phyloP scores from a whole-genome alignment of 2,329 filamentous ascomycete species.

The Coniochaeta sp. region DNA sequence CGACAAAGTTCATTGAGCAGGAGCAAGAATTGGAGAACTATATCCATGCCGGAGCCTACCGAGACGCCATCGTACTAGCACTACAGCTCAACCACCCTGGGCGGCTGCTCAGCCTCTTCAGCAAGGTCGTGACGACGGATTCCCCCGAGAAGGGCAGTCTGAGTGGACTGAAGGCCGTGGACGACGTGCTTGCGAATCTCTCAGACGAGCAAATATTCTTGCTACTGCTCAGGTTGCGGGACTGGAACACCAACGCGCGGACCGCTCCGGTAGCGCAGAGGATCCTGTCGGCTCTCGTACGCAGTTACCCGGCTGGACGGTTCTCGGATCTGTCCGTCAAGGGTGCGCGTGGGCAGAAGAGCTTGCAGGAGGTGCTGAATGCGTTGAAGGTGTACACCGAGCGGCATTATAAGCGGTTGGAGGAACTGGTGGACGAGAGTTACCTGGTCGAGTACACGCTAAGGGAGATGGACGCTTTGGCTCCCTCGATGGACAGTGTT shows the following conservation, averaged over 20 bases:
- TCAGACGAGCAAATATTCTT: slow-evolving; percentile 80
- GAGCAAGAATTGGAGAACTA: slow-evolving; percentile 93
- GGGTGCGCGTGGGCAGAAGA: slow-evolving; percentile 51
- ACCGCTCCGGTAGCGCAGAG: slow-evolving; percentile 81
- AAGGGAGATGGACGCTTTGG: slow-evolving; percentile 79
- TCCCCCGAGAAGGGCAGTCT: slow-evolving; percentile 56
- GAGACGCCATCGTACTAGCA: slow-evolving; percentile 86
- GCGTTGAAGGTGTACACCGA: slow-evolving; percentile 89
- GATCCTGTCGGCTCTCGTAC: slow-evolving; percentile 72
- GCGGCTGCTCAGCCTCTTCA: slow-evolving; percentile 77
- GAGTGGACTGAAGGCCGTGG: slow-evolving; percentile 62
- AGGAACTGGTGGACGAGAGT: slow-evolving; percentile 89
- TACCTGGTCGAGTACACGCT: slow-evolving; percentile 92
- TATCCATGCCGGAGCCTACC: slow-evolving; percentile 79
- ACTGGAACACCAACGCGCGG: slow-evolving; percentile 96
- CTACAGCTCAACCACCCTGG: slow-evolving; percentile 92
- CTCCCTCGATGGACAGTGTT: slow-evolving; percentile 26
- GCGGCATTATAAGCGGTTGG: slow-evolving; percentile 81
- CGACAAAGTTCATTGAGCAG: slow-evolving; percentile 74
- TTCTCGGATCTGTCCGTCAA: slow-evolving; percentile 64
- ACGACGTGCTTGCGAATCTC: slow-evolving; percentile 72
- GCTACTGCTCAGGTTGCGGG: slow-evolving; percentile 73
- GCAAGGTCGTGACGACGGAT: slow-evolving; percentile 61
- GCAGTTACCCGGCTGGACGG: slow-evolving; percentile 70
- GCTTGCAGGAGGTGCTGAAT: slow-evolving; percentile 75